Evolutionary conservation across 306 rosid species (phyloP).

Genomic region (Lathyrus sativus): DNA sequence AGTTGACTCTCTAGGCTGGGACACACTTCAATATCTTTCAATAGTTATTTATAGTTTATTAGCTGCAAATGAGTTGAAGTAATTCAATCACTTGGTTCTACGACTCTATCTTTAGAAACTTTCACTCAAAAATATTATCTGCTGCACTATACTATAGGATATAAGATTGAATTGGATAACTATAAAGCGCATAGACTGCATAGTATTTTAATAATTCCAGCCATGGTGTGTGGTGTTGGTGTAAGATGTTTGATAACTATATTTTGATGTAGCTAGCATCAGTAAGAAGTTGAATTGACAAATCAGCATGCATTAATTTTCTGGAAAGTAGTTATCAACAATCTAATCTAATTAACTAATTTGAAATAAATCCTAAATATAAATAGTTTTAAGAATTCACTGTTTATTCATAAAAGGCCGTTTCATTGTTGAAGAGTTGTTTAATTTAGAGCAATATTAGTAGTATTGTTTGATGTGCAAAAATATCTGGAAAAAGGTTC

Average conservation of each 20-base stretch:
- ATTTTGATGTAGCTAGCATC: not conserved
- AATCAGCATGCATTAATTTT: not conserved
- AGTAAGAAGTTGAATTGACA: not conserved
- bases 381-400: not conserved
- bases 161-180: not conserved
- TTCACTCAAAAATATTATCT: not conserved
- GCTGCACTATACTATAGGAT: not conserved
- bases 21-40: not conserved
- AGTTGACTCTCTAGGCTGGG: not conserved
- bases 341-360: not conserved
- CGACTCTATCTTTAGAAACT: not conserved
- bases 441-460: not conserved
- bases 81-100: constrained; percentile 1
- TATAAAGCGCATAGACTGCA: not conserved
- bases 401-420: not conserved
- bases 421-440: not conserved
- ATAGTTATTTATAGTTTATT: not conserved
- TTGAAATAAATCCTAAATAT: not conserved
- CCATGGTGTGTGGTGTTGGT: not conserved
- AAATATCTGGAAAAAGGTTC: not conserved
- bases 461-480: constrained; percentile 1
- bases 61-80: not conserved
- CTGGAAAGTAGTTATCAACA: not conserved
- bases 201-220: not conserved
- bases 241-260: not conserved